Evolutionary conservation across 352 stramenopile species (phyloP).

Genomic region (Thraustochytrium striatum): DNA sequence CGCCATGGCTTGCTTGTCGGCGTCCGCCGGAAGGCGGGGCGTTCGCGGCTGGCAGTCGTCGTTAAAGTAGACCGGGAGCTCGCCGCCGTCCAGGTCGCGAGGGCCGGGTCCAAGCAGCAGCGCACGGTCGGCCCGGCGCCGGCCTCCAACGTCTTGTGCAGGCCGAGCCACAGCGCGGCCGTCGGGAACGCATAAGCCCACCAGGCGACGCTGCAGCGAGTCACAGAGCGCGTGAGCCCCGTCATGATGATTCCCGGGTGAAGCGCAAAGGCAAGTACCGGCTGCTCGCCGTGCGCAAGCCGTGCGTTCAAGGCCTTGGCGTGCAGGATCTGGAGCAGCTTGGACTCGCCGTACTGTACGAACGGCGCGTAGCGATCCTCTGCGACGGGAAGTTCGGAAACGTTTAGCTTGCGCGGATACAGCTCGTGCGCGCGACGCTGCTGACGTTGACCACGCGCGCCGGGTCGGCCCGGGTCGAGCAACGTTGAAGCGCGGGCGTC

Average conservation of each 20-base stretch:
- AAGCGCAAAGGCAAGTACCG: neutral
- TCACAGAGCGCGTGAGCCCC: neutral
- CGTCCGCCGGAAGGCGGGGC: neutral
- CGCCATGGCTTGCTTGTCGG: neutral
- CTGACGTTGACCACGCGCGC: neutral
- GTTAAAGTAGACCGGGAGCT: neutral
- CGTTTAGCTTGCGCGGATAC: neutral
- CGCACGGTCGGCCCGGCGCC: neutral
- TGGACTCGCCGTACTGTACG: neutral
- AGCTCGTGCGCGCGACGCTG: neutral
- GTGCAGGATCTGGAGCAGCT: neutral
- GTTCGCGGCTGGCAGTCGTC: neutral
- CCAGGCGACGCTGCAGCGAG: neutral
- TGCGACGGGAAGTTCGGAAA: neutral
- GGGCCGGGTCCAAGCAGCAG: neutral
- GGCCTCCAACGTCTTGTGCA: neutral
- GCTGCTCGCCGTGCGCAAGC: neutral
- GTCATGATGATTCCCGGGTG: neutral
- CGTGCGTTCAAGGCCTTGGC: neutral
- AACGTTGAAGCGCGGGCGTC: neutral
- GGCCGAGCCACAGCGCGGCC: neutral
- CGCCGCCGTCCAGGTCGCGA: neutral
- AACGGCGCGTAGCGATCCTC: neutral
- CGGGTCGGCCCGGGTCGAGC: neutral
- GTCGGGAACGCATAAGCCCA: neutral